phyloP scores from a whole-genome alignment of 2,329 filamentous ascomycete genomes.

The Phaeoacremonium minimum region DNA sequence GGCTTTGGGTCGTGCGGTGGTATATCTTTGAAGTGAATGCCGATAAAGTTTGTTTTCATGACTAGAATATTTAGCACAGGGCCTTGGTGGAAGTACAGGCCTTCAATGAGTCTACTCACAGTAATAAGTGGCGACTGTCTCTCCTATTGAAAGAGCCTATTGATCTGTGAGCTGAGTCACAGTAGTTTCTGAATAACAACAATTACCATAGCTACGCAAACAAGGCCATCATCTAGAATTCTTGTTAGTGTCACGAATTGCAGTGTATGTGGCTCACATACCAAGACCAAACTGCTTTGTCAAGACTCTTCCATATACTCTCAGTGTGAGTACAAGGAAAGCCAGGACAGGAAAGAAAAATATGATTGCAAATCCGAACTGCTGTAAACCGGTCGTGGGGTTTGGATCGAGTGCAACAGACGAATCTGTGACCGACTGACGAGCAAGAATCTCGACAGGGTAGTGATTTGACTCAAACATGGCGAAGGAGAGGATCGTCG shows the following conservation, averaged over 20 bases:
- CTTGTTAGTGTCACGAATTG: no score
- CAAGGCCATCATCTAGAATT: conserved; percentile 1
- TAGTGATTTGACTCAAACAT: neutral
- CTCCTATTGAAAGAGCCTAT: neutral
- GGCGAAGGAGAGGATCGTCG: neutral
- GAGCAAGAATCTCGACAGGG: neutral
- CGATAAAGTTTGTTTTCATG: conserved; percentile 4
- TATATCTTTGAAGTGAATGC: conserved; percentile 8
- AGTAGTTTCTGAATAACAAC: no score
- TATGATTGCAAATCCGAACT: conserved; percentile 5
- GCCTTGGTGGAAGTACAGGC: no score
- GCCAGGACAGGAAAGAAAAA: conserved; percentile 4
- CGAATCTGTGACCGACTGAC: neutral
- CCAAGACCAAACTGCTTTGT: conserved; percentile 1
- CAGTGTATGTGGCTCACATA: no score
- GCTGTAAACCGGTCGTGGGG: neutral
- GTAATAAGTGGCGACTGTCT: neutral
- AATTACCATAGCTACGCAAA: neutral
- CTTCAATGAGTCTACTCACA: no score
- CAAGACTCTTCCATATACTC: conserved; percentile 1
- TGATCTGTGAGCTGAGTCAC: no score
- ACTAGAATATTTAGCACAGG: no score
- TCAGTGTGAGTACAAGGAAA: neutral
- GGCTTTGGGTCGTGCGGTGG: conserved; percentile 9
- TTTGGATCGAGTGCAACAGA: neutral